phyloP scores from a whole-genome alignment of 345 rosid species.

The Moricandia moricandioides region DNA sequence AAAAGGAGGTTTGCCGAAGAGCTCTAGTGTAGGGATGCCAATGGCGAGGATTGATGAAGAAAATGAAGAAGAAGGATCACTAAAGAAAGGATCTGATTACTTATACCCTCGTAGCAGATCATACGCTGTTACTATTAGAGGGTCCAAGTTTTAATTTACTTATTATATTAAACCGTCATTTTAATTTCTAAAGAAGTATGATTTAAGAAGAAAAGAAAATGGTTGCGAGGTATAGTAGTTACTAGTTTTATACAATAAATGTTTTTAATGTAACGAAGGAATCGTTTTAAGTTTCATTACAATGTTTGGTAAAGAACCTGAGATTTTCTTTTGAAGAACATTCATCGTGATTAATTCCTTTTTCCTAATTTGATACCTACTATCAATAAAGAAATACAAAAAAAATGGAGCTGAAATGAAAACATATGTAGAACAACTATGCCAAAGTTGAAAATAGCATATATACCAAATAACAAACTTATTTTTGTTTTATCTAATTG shows the following conservation, averaged over 20 bases:
- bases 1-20: slow-evolving; percentile 44
- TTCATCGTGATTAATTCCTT: neutral
- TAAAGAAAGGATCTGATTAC: slow-evolving; percentile 26
- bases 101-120: slow-evolving; percentile 50
- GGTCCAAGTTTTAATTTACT: slow-evolving; percentile 27
- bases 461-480: neutral
- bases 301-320: neutral
- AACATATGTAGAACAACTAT: neutral
- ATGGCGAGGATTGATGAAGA: slow-evolving; percentile 63
- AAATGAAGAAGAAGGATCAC: slow-evolving; percentile 34
- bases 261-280: neutral
- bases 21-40: slow-evolving; percentile 44
- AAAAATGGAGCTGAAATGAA: neutral
- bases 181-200: neutral
- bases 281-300: neutral
- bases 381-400: neutral
- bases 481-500: neutral
- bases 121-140: slow-evolving; percentile 34
- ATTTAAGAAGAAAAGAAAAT: neutral
- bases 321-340: neutral
- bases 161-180: neutral
- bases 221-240: neutral
- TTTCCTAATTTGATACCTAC: neutral
- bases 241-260: neutral
- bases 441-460: neutral